Conservation (phyloP, 1,284 basidiomycete species). For the Trametes versicolor region DNA sequence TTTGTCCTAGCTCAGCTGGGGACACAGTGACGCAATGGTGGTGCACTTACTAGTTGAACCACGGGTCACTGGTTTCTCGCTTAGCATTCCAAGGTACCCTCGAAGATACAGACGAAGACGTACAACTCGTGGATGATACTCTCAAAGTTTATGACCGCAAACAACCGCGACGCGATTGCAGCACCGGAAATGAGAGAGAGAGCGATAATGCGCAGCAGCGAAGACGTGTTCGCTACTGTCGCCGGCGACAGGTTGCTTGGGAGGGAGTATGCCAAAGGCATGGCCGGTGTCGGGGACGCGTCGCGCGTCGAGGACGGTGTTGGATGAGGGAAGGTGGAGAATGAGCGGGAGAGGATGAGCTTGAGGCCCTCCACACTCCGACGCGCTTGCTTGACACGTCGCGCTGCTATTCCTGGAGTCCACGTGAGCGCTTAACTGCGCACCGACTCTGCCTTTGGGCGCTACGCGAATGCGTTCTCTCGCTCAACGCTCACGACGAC, state of each 20-base stretch:
- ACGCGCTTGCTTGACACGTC: constrained; percentile 41
- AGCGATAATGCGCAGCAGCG: constrained; percentile 87
- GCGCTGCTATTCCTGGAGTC: constrained; percentile 36
- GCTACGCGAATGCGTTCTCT: not conserved
- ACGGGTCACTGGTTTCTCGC: constrained; percentile 78
- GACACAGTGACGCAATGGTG: not conserved
- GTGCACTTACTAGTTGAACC: constrained; percentile 92
- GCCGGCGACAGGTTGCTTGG: constrained; percentile 73
- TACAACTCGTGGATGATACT: constrained; percentile 99
- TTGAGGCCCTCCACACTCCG: constrained; percentile 5
- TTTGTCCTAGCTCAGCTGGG: constrained; percentile 10
- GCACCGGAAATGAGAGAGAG: constrained; percentile 91
- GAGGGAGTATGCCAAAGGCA: constrained; percentile 74
- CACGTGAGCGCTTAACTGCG: constrained; percentile 29
- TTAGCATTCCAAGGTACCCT: constrained; percentile 20
- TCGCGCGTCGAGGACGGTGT: constrained; percentile 30
- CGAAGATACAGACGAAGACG: constrained; percentile 45
- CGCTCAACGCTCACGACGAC: not conserved
- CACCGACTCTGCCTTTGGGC: not conserved
- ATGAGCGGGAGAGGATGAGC: constrained; percentile 17
- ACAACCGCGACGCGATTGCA: constrained; percentile 94
- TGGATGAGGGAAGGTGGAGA: constrained; percentile 19
- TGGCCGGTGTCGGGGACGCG: constrained; percentile 48
- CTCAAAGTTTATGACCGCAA: constrained; percentile 98
- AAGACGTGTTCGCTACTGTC: constrained; percentile 84